Percentiles rank a stretch among this genome's conserved stretches.
Evolutionary conservation across 2,329 filamentous ascomycete species (phyloP).

Genomic region (Atkinsonella texensis): DNA sequence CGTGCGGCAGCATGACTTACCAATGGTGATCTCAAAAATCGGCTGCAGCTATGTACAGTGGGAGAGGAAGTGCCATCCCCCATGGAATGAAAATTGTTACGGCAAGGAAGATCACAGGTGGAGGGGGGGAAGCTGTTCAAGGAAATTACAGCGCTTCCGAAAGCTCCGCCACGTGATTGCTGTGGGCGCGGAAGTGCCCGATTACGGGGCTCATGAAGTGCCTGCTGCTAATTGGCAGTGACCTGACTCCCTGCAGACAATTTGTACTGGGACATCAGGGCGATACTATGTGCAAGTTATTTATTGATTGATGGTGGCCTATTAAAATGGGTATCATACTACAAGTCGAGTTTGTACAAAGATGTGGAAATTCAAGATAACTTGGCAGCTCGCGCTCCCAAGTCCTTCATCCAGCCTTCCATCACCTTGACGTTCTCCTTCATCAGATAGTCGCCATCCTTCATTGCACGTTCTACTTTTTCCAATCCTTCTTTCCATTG

Average conservation of each 20-base stretch:
- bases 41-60: not conserved
- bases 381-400: slow-evolving; percentile 65
- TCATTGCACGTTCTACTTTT: slow-evolving; percentile 65
- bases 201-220: not conserved
- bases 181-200: not conserved
- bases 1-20: slow-evolving; percentile 7
- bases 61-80: not conserved
- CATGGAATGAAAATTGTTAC: not conserved
- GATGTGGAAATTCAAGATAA: slow-evolving; percentile 25
- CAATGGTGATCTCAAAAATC: not conserved
- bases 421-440: slow-evolving; percentile 73
- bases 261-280: not conserved
- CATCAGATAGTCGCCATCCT: slow-evolving; percentile 56
- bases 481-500: slow-evolving; percentile 75
- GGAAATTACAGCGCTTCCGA: not conserved
- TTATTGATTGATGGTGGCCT: not conserved
- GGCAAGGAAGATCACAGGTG: not conserved
- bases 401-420: slow-evolving; percentile 75
- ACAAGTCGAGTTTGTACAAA: not conserved
- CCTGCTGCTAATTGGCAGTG: not conserved
- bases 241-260: not conserved
- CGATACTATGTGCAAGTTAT: not conserved
- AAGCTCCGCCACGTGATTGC: slow-evolving; percentile 1
- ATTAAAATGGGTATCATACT: slow-evolving; percentile 9
- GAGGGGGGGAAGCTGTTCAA: not conserved